These are phyloP conservation scores for Cladosporium sphaerospermum DNA, from an alignment of 2,329 filamentous ascomycete species.

Conservation along the genomic window DNA sequence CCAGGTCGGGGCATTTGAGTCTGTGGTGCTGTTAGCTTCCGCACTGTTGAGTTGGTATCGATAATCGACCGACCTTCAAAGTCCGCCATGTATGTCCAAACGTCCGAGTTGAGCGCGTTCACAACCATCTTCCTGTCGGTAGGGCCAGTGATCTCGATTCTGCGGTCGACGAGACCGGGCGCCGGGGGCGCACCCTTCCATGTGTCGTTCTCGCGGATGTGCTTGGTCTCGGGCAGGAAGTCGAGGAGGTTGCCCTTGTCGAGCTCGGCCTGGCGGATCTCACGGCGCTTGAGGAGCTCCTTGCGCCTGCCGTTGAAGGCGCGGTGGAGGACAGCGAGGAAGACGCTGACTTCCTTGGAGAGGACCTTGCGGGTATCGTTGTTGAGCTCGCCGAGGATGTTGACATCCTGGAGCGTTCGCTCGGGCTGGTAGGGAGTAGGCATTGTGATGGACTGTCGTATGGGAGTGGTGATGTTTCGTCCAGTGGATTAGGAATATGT, in stretches of 20 bases:
- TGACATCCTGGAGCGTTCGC: conserved; percentile 77
- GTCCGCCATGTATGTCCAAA: conserved; percentile 99
- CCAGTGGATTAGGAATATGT: too few relatives aligned
- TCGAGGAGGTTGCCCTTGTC: conserved; percentile 84
- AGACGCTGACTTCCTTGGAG: conserved; percentile 81
- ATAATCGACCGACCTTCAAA: conserved; percentile 70
- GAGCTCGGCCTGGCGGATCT: conserved; percentile 82
- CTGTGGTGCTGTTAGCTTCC: conserved; percentile 39
- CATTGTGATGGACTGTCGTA: conserved; percentile 12
- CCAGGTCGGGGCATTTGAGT: conserved; percentile 94
- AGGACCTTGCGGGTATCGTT: conserved; percentile 84
- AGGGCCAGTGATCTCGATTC: conserved; percentile 94
- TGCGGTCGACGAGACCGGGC: conserved; percentile 84
- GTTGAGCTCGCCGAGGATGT: conserved; percentile 72
- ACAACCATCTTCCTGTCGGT: conserved; percentile 99
- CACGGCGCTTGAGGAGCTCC: conserved; percentile 77
- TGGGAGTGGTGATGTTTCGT: too few relatives aligned
- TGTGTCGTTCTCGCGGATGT: conserved; percentile 87
- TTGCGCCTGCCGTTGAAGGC: conserved; percentile 90
- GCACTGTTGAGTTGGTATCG: not conserved
- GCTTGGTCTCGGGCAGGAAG: conserved; percentile 91
- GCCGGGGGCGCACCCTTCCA: conserved; percentile 92
- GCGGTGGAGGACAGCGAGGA: conserved; percentile 89
- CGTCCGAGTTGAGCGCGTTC: conserved; percentile 90
- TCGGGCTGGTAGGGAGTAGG: conserved; percentile 39